These are phyloP conservation scores for Stagonosporopsis cucurbitacearum DNA, from an alignment of 2,329 filamentous ascomycete genomes.

Conservation along the genomic window DNA sequence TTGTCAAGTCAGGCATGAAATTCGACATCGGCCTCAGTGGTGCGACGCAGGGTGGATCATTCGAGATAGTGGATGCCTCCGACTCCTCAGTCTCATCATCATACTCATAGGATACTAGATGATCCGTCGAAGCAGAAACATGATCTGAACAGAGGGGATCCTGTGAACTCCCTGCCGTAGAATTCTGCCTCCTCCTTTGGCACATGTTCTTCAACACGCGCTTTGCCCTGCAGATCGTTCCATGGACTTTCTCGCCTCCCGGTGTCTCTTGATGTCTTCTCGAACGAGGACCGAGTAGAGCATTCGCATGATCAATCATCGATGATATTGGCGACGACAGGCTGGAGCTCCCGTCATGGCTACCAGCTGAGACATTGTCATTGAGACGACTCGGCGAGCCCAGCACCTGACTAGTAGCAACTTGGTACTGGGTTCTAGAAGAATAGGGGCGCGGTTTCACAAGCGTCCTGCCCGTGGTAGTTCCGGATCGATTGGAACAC, in stretches of 20 bases:
- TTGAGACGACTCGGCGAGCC: background rate
- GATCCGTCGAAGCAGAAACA: background rate
- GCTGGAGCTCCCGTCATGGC: background rate
- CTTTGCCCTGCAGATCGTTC: background rate
- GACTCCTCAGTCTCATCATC: background rate
- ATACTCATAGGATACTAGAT: background rate
- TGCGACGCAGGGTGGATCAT: background rate
- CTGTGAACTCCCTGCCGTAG: background rate
- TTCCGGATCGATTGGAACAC: background rate
- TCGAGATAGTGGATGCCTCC: background rate
- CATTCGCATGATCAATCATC: background rate
- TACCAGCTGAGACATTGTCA: background rate
- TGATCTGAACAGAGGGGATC: background rate
- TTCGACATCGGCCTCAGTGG: slow-evolving; percentile 1
- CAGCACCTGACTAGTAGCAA: background rate
- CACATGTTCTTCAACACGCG: background rate
- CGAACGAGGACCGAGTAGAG: background rate
- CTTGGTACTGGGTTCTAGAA: background rate
- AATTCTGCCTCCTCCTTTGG: background rate
- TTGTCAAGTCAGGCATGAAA: background rate
- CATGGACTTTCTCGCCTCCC: background rate
- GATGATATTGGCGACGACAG: background rate
- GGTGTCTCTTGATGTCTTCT: background rate
- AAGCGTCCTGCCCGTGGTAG: background rate
- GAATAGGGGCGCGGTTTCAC: background rate